Evolutionary conservation across 176 grass and related monocot species (phyloP).

Genomic region (Chloris gayana): DNA sequence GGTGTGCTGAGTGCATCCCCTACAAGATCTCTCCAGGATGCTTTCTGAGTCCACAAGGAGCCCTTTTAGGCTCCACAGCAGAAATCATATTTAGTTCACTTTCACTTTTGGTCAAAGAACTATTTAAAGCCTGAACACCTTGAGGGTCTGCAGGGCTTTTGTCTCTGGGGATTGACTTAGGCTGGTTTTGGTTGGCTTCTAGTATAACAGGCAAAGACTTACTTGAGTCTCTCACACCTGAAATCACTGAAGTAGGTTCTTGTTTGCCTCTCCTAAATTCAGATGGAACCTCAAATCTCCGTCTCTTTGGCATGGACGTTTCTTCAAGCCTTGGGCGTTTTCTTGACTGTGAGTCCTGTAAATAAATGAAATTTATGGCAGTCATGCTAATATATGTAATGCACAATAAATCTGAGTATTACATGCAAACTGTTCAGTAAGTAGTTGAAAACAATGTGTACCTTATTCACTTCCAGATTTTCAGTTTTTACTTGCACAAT

Average conservation of each 20-base stretch:
- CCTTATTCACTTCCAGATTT: slow-evolving; percentile 37
- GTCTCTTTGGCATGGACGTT: slow-evolving; percentile 28
- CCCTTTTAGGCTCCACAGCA: slow-evolving; percentile 44
- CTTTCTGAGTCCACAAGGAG: slow-evolving; percentile 82
- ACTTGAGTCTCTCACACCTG: slow-evolving; percentile 12
- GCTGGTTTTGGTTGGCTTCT: slow-evolving; percentile 31
- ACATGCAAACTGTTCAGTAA: slow-evolving; percentile 4
- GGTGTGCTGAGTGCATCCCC: slow-evolving; percentile 47
- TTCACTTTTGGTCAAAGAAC: slow-evolving; percentile 43
- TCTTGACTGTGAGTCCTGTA: slow-evolving; percentile 37
- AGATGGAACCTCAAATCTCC: slow-evolving; percentile 38
- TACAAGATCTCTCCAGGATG: slow-evolving; percentile 81
- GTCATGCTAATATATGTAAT: slow-evolving; percentile 13
- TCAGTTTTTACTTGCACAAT: slow-evolving; percentile 42
- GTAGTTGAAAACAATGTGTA: slow-evolving; percentile 36
- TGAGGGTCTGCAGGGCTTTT: slow-evolving; percentile 26
- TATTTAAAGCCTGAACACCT: slow-evolving; percentile 18
- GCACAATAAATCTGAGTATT: not conserved
- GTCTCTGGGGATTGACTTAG: slow-evolving; percentile 35
- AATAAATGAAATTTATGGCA: slow-evolving; percentile 27
- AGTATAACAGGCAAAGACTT: slow-evolving; percentile 25
- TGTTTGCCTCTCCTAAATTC: slow-evolving; percentile 41
- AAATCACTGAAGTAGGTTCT: slow-evolving; percentile 29
- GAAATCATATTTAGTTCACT: slow-evolving; percentile 12
- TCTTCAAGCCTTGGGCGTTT: slow-evolving; percentile 40